Evolutionary conservation across 176 grass and related monocot species (phyloP).

Genomic region (Triticum timopheevii): DNA sequence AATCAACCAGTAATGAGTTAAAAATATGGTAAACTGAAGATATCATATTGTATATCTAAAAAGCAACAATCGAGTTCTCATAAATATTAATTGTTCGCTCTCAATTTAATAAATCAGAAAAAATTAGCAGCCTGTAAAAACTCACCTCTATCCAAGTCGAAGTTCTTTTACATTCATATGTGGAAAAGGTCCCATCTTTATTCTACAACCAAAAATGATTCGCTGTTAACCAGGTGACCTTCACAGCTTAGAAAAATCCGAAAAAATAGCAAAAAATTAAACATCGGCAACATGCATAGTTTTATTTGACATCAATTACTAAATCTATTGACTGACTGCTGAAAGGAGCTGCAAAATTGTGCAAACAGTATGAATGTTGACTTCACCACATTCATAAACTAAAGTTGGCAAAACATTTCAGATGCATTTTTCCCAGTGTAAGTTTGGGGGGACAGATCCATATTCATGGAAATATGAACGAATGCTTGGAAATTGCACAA

Average conservation of each 20-base stretch:
- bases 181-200: slow-evolving; percentile 50
- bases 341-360: background rate
- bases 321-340: background rate
- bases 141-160: slow-evolving; percentile 51
- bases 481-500: background rate
- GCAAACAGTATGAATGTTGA: background rate
- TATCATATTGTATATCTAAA: background rate
- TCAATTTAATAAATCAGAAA: background rate
- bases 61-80: background rate
- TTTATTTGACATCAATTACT: background rate
- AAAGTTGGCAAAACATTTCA: background rate
- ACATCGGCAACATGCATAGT: background rate
- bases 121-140: background rate
- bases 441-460: background rate
- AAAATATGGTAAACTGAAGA: background rate
- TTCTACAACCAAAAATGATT: slow-evolving; percentile 30
- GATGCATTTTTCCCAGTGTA: background rate
- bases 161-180: slow-evolving; percentile 53
- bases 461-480: background rate
- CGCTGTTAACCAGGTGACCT: background rate
- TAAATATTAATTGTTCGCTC: background rate
- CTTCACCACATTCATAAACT: background rate
- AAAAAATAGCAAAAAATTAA: background rate
- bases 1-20: background rate
- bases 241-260: background rate